Base-by-base conservation (phyloP, 495 filamentous ascomycete species). In the Penicillium herquei region DNA sequence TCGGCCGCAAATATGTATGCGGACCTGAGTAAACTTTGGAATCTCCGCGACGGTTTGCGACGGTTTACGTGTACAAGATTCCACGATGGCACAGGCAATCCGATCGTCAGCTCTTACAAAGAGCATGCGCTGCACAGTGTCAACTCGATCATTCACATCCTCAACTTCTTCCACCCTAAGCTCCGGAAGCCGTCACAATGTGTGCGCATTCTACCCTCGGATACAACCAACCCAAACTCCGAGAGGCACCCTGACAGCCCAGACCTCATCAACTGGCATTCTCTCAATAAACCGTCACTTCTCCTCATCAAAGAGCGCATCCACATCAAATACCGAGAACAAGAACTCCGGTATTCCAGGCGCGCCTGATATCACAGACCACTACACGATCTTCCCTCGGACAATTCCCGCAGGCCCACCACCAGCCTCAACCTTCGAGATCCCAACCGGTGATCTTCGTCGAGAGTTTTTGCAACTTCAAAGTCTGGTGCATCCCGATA, bases 401-500 rank as follows among this genome's bases (percentile, higher is more conserved):
- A 91, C 91, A 12, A 79, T 97, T 13, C 84, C 93, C 11, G n/a
- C 59, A 0, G 94, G 94, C 34, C 87, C 91, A 0, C 94, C 94
- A 0, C 94, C 94, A 1, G 18, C 56, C 0, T 86, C 91, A 0
- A 81, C 84, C 50, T 98, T 98, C 80, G 61, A 74, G 0, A 84
- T 96, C 71, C 78, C 93, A 68, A 54, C 72, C 14, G 43, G 72
- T 14, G 74, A 78, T 31, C 84, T 98, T 17, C 87, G 87, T 13
- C 80, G 79, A 59, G 94, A 98, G 64, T 98, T 93, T 74, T 83
- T 98, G 0, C 81, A 85, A 48, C 80, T 96, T 0, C 94, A 98
- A 70, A 78, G 83, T 37, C 72, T 75, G 7, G 79, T 89, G 9
- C 94, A 98, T 71, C 94, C 94, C 0, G 94, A 98, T 73, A 84